Evolutionary conservation across 768 basidiomycete genomes (phyloP).

Genomic region (Cyclocybe aegerita): DNA sequence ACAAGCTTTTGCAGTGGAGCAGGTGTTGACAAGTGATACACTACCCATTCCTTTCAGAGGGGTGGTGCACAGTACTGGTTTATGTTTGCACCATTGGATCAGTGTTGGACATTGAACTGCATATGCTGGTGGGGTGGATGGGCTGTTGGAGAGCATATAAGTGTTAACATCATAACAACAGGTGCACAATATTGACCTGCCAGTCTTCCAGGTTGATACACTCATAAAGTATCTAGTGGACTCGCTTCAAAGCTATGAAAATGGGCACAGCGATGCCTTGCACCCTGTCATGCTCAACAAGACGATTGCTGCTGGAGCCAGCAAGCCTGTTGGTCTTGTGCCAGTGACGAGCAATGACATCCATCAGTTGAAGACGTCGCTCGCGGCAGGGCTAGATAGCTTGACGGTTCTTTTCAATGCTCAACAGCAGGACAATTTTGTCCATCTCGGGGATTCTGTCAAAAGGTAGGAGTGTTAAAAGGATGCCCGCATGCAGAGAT

Average conservation of each 20-base stretch:
- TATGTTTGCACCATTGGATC: constrained; percentile 32
- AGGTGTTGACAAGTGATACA: constrained; percentile 21
- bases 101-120: constrained; percentile 32
- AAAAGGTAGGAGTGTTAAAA: too few species aligned
- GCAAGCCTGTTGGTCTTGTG: constrained; percentile 14
- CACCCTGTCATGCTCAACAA: constrained; percentile 20
- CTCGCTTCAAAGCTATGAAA: constrained; percentile 28
- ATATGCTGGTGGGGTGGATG: constrained; percentile 45
- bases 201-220: constrained; percentile 27
- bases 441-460: too few species aligned
- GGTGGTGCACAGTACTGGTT: constrained; percentile 39
- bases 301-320: constrained; percentile 10
- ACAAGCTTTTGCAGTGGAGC: constrained; percentile 23
- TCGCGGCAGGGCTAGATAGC: constrained; percentile 1
- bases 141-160: constrained; percentile 35
- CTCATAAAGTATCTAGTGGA: constrained; percentile 35
- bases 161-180: too few species aligned
- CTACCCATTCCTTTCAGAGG: constrained; percentile 34
- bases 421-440: background rate
- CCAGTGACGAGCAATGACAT: background rate
- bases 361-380: too few species aligned
- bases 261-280: constrained; percentile 26
- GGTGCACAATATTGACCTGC: too few species aligned
- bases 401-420: background rate
- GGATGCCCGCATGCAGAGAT: too few species aligned